A percentile compares a stretch with the other conserved stretches of the same genome.
These are phyloP conservation scores for Xerocomus nothofagi DNA, from an alignment of 1,284 basidiomycete species.

Conservation along the genomic window DNA sequence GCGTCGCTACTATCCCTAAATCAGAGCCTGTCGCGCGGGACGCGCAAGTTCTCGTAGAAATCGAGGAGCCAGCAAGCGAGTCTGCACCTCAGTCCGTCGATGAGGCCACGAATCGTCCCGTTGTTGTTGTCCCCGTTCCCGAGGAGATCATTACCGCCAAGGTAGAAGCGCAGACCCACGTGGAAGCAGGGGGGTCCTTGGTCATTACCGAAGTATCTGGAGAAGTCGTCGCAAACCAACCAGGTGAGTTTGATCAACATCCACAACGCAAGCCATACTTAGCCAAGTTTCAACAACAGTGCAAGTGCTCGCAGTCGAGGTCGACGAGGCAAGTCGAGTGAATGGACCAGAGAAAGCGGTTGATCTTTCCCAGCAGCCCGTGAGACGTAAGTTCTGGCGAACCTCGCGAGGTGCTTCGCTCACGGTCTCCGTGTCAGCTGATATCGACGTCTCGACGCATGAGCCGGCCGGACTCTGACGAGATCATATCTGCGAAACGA, in stretches of 20 bases:
- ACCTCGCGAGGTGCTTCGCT: neutral
- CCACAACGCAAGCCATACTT: neutral
- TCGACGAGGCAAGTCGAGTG: neutral
- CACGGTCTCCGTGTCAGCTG: constrained; percentile 4
- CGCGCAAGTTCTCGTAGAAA: neutral
- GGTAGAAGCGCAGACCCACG: neutral
- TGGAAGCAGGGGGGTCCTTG: neutral
- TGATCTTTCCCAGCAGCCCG: neutral
- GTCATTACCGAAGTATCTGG: neutral
- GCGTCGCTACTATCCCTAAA: neutral
- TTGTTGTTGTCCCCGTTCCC: neutral
- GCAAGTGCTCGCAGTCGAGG: neutral
- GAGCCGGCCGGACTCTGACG: constrained; percentile 3
- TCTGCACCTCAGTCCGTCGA: constrained; percentile 11
- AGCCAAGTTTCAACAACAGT: neutral
- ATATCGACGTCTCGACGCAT: neutral
- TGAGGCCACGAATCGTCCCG: neutral
- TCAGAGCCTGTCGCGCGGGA: too few species aligned
- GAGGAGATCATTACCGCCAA: constrained; percentile 3
- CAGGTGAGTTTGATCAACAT: constrained; percentile 4
- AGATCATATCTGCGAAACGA: neutral
- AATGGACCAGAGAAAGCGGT: neutral
- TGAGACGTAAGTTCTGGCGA: constrained; percentile 11
- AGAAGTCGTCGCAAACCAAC: neutral
- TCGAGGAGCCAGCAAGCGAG: constrained; percentile 3